Base-by-base conservation (phyloP, 768 basidiomycete species). In the Butyriboletus loyo region DNA sequence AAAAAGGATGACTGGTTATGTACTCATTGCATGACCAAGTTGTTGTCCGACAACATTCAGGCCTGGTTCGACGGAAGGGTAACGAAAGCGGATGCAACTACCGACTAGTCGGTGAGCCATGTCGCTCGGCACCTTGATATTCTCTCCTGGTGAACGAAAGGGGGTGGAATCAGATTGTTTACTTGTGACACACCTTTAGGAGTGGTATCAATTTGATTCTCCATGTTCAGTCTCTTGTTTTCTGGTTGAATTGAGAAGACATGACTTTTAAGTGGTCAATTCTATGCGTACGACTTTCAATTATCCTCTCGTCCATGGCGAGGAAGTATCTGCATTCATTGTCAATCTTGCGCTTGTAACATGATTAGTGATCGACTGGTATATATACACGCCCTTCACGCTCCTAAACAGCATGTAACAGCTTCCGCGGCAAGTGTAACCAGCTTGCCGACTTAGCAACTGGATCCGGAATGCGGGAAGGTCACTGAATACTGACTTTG, bases 401-500 rank as follows among this genome's bases (percentile, higher is more conserved):
- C 42, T 38, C 38, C 39, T 39, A 50, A 39, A 28, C 34, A 46
- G 42, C 31, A 49, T 46, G 30, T 28, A 50, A 46, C 19, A 42
- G 42, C 38, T 28, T 58, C 43, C 41, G 21, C 30, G 22, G n/a
- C 27, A 38, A 48, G 36, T 46, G 21, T 27, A n/a, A 30, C 24
- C 30, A 21, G 41, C 50, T 32, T 47, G 30, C 32, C 24, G 13
- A 39, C 42, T 40, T 3, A 9, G 21, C 17, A 7, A 15, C 15
- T 36, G 34, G 38, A 31, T 37, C 28, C 34, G n/a, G 22, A 31
- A 15, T 21, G 38, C 24, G 24, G 56, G 35, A 42, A 43, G 53
- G 45, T 73, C 54, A 75, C 41, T 63, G 59, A 52, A 84, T 74
- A n/a, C 67, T 65, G 48, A 87, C 82, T 67, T 90, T 89, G 72